Evolutionary conservation across 1,284 basidiomycete genomes (phyloP).

Genomic region (Wolfiporia cocos): DNA sequence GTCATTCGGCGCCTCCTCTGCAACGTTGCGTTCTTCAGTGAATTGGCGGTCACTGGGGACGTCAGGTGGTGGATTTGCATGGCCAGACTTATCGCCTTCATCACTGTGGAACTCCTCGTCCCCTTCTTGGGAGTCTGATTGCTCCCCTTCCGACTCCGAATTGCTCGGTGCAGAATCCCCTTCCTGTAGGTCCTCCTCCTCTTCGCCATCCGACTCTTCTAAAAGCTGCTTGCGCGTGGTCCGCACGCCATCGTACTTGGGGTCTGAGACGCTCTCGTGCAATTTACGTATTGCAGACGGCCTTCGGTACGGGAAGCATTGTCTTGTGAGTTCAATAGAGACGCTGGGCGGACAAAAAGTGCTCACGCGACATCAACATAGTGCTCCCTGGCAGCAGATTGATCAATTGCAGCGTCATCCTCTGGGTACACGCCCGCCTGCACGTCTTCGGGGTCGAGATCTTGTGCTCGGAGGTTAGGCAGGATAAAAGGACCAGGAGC

Average conservation of each 20-base stretch:
- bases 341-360: slow-evolving; percentile 9
- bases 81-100: slow-evolving; percentile 1
- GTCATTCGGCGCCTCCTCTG: slow-evolving; percentile 11
- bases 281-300: slow-evolving; percentile 63
- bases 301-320: slow-evolving; percentile 31
- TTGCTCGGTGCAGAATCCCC: slow-evolving; percentile 16
- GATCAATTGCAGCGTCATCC: slow-evolving; percentile 18
- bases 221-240: slow-evolving; percentile 56
- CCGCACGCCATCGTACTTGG: slow-evolving; percentile 72
- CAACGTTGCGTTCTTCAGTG: background rate
- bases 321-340: background rate
- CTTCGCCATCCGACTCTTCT: slow-evolving; percentile 32
- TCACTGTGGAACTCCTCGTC: slow-evolving; percentile 14
- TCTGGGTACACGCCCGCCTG: slow-evolving; percentile 14
- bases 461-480: slow-evolving; percentile 32
- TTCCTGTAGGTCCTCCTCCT: slow-evolving; percentile 25
- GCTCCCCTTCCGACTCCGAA: slow-evolving; percentile 1
- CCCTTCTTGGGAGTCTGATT: slow-evolving; percentile 20
- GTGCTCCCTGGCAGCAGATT: slow-evolving; percentile 55
- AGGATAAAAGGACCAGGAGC: slow-evolving; percentile 13
- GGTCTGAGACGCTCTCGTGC: slow-evolving; percentile 55
- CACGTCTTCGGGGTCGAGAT: slow-evolving; percentile 75
- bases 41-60: background rate
- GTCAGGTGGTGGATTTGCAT: slow-evolving; percentile 4
- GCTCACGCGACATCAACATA: slow-evolving; percentile 80